Conservation (phyloP, 2,329 filamentous ascomycete species). For the Penicillium sp. region DNA sequence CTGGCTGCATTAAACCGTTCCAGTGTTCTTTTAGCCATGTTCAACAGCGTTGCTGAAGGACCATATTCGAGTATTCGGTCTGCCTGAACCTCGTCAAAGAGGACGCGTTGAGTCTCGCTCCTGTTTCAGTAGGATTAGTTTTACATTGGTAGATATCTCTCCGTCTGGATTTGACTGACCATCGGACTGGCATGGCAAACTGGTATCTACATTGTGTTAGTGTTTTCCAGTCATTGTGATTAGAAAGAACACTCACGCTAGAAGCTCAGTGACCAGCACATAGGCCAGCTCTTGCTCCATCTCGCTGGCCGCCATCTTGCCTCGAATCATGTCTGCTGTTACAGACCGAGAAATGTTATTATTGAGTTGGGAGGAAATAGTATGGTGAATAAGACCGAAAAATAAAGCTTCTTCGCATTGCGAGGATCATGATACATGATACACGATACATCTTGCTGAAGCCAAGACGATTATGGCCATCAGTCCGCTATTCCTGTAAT, state of each 20-base stretch:
- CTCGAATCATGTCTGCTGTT: neutral
- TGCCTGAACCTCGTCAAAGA: constrained; percentile 89
- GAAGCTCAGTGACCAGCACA: constrained; percentile 80
- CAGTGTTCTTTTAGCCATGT: constrained; percentile 93
- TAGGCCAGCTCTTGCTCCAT: constrained; percentile 87
- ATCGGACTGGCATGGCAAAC: constrained; percentile 96
- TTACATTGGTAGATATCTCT: neutral
- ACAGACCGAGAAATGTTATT: too few species aligned
- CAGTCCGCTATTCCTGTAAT: neutral
- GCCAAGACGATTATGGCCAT: neutral
- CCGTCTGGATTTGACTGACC: constrained; percentile 45
- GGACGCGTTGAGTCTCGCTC: constrained; percentile 99
- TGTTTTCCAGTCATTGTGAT: neutral
- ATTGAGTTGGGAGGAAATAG: too few species aligned
- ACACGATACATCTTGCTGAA: neutral
- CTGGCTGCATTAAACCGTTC: constrained; percentile 98
- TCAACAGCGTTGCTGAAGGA: constrained; percentile 99
- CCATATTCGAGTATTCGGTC: constrained; percentile 98
- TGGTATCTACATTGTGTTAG: constrained; percentile 60
- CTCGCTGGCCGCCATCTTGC: constrained; percentile 50
- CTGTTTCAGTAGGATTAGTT: constrained; percentile 38
- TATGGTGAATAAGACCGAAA: neutral
- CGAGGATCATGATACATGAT: neutral
- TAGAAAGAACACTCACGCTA: constrained; percentile 67
- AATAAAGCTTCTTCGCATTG: neutral